Evolutionary conservation across 2,329 filamentous ascomycete species (phyloP).

Genomic region (Fusarium torulosum): DNA sequence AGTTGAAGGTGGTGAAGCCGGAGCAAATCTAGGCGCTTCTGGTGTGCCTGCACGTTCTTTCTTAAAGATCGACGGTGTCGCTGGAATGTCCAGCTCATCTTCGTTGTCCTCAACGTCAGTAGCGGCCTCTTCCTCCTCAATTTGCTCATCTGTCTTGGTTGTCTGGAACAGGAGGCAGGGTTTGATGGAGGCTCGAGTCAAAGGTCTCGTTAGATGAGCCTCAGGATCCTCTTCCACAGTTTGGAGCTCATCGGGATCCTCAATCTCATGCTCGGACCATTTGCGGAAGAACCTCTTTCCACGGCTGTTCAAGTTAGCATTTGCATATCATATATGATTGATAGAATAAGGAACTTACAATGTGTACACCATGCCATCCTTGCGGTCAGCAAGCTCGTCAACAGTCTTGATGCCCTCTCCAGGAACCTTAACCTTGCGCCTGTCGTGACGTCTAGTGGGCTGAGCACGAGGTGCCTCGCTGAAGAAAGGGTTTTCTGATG

Average conservation of each 20-base stretch:
- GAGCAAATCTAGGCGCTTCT: constrained; percentile 66
- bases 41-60: constrained; percentile 59
- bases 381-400: constrained; percentile 72
- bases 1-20: constrained; percentile 73
- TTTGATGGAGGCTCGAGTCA: constrained; percentile 77
- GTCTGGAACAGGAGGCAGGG: constrained; percentile 78
- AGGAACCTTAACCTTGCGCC: constrained; percentile 66
- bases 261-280: constrained; percentile 62
- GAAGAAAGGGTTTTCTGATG: constrained; percentile 78
- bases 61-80: constrained; percentile 56
- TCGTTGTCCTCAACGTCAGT: constrained; percentile 68
- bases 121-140: constrained; percentile 70
- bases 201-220: constrained; percentile 55
- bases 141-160: constrained; percentile 58
- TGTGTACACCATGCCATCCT: constrained; percentile 79
- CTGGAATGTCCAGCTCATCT: constrained; percentile 46
- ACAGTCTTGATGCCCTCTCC: constrained; percentile 70
- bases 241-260: constrained; percentile 52
- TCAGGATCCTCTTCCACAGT: constrained; percentile 54
- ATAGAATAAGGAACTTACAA: constrained; percentile 71
- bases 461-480: constrained; percentile 58
- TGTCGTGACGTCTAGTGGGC: constrained; percentile 64
- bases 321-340: constrained; percentile 1
- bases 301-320: constrained; percentile 66
- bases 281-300: constrained; percentile 84